A percentile compares a stretch with the other conserved stretches of the same genome.
phyloP scores from a whole-genome alignment of 345 rosid genomes.

The Bruguiera sexangula region DNA sequence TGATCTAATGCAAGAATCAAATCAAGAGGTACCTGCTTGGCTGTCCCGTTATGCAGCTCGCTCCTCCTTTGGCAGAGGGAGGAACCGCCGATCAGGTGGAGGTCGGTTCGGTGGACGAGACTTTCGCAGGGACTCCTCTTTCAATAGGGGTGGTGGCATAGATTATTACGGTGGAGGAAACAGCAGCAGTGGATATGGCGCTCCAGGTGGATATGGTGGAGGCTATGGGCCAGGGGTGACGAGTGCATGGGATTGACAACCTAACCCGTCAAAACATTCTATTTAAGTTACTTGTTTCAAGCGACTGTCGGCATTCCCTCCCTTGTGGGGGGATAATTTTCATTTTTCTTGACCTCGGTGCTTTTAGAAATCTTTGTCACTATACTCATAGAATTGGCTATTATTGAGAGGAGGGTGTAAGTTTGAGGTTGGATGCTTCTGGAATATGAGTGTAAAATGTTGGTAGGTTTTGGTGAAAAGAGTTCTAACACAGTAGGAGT shows the following conservation, averaged over 20 bases:
- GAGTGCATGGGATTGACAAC: conserved; percentile 71
- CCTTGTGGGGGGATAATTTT: conserved; percentile 7
- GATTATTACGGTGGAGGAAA: conserved; percentile 62
- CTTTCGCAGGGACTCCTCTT: conserved; percentile 67
- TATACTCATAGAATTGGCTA: conserved; percentile 29
- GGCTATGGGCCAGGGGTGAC: conserved; percentile 51
- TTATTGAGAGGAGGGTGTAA: conserved; percentile 32
- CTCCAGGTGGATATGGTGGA: conserved; percentile 17
- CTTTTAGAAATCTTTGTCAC: conserved; percentile 18
- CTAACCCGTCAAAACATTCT: conserved; percentile 2
- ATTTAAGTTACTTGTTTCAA: conserved; percentile 10
- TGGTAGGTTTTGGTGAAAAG: conserved; percentile 28
- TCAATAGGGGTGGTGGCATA: conserved; percentile 48
- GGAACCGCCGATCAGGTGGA: conserved; percentile 75
- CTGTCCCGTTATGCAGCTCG: conserved; percentile 79
- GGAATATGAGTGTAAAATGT: conserved; percentile 33
- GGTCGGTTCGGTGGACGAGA: conserved; percentile 93
- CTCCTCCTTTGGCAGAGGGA: conserved; percentile 52
- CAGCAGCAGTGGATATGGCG: conserved; percentile 23
- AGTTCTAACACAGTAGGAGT: conserved; percentile 31
- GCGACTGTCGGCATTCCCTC: conserved; percentile 22
- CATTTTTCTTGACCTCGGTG: not conserved
- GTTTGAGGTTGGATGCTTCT: conserved; percentile 23
- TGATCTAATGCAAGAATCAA: conserved; percentile 89
- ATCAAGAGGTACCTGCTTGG: conserved; percentile 96